A percentile compares a stretch with the other conserved stretches of the same genome.
Conservation (phyloP, 1,284 basidiomycete species). For the Cutaneotrichosporon spelunceum region DNA sequence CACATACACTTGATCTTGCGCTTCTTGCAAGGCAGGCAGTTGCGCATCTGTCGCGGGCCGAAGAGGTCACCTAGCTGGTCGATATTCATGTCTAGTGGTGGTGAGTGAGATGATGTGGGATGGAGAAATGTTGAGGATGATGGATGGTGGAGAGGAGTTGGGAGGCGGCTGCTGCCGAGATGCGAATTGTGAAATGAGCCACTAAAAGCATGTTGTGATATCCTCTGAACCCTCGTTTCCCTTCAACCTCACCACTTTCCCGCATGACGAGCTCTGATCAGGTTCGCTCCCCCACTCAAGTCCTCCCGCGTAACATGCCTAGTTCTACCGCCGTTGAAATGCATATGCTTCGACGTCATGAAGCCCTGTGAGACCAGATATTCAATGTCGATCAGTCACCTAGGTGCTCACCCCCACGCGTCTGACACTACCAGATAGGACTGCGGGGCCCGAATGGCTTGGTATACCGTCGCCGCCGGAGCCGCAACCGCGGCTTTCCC, state of each 20-base stretch:
- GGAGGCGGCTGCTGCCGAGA: neutral
- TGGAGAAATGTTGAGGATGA: neutral
- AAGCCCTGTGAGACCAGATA: too few relatives aligned
- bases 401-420: too few relatives aligned
- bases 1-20: conserved; percentile 28
- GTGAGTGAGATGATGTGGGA: conserved; percentile 12
- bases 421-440: too few relatives aligned
- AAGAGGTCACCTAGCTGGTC: conserved; percentile 16
- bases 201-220: neutral
- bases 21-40: conserved; percentile 28
- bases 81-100: conserved; percentile 13
- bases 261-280: too few relatives aligned
- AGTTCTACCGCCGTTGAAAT: too few relatives aligned
- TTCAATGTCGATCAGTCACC: too few relatives aligned
- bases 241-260: neutral
- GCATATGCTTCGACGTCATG: too few relatives aligned
- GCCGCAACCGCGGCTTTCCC: too few relatives aligned
- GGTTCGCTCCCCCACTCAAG: too few relatives aligned
- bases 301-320: too few relatives aligned
- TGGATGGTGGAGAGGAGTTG: neutral
- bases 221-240: neutral
- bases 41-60: conserved; percentile 25
- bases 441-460: too few relatives aligned
- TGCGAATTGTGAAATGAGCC: neutral
- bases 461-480: too few relatives aligned